Evolutionary conservation across 768 basidiomycete species (phyloP), one percentile per base, ranked within the genome.

Genomic region (Trametopsis cervina): DNA sequence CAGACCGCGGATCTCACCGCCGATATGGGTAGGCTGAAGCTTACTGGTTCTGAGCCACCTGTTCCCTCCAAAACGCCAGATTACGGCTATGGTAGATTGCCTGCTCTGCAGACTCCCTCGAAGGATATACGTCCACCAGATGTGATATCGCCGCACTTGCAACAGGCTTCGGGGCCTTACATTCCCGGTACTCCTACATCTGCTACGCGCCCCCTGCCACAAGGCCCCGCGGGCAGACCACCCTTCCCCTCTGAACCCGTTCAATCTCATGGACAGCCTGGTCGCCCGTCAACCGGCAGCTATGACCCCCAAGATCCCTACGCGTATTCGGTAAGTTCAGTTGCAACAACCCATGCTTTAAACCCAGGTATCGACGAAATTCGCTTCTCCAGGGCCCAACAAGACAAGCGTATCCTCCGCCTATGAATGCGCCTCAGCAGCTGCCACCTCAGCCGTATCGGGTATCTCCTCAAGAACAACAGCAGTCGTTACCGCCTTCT

Each of bases 171-270:
- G 11, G 44, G 46, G 10, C 51, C 50, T 18, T 42, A 47, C 20
- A 42, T 44, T 12, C 56, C 52, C 15, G 64, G 60, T 21, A 54
- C 58, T 29, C 52, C 47, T 11, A 67, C 67, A 42, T 63, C 66
- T 46, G 56, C 50, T 23, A 57, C 57, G 42, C 66, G 70, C 38
- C 72, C 67, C 3, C 71, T 75, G n/a, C 62, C 70, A 36, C 70
- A 68, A 12, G 71, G 68, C 9, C 68, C 71, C 71, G 42, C 58
- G 69, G 27, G 69, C 73, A 25, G 49, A 25, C 71, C 74, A 24
- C 67, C 65, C 29, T 78, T 73, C 54, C 71, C 74, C 36, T 68
- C 67, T 44, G 72, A 75, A 46, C 60, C 66, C 17, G 57, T 52
- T 36, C 47, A 57, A 36, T 64, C 58, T 42, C 50, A 44, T 24